A percentile compares a stretch with the other conserved stretches of the same genome.
Conservation (phyloP, 2,329 filamentous ascomycete genomes). For the Harringtonia aguacate region DNA sequence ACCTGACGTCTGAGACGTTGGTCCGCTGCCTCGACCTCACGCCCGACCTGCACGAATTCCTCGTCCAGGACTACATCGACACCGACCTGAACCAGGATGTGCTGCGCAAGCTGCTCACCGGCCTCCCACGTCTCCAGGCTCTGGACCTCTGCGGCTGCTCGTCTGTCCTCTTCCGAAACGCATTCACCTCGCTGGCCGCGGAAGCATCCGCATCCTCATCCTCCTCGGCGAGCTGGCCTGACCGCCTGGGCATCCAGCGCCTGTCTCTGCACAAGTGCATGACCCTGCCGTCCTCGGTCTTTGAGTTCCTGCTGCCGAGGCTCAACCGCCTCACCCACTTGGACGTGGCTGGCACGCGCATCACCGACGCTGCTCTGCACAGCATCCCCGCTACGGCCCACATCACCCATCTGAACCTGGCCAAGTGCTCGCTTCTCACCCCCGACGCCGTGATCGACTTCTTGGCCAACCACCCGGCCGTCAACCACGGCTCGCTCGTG, state of each 20-base stretch:
- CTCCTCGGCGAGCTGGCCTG: slow-evolving; percentile 37
- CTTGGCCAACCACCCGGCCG: slow-evolving; percentile 59
- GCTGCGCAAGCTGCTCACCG: slow-evolving; percentile 59
- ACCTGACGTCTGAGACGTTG: slow-evolving; percentile 65
- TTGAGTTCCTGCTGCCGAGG: slow-evolving; percentile 62
- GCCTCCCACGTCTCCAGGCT: slow-evolving; percentile 52
- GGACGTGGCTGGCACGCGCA: slow-evolving; percentile 67
- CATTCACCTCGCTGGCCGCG: slow-evolving; percentile 46
- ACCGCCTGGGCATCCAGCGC: slow-evolving; percentile 48
- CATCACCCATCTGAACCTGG: slow-evolving; percentile 68
- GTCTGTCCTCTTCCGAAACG: slow-evolving; percentile 52
- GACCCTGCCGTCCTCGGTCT: slow-evolving; percentile 54
- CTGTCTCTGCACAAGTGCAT: slow-evolving; percentile 72
- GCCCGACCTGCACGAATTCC: slow-evolving; percentile 65
- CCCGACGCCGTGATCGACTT: slow-evolving; percentile 60
- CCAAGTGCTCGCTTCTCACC: slow-evolving; percentile 62
- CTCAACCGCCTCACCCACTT: slow-evolving; percentile 61
- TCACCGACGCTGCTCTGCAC: slow-evolving; percentile 60
- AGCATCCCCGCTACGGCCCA: slow-evolving; percentile 61
- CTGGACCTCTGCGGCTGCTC: slow-evolving; percentile 72
- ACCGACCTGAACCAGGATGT: slow-evolving; percentile 61
- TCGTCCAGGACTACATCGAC: slow-evolving; percentile 73
- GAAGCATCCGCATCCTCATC: neutral
- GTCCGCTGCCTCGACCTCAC: slow-evolving; percentile 60
- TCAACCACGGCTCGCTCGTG: slow-evolving; percentile 44